Percentiles rank a stretch among this genome's conserved stretches.
Conservation (phyloP, 2,329 filamentous ascomycete genomes). For the Calonectria montana region DNA sequence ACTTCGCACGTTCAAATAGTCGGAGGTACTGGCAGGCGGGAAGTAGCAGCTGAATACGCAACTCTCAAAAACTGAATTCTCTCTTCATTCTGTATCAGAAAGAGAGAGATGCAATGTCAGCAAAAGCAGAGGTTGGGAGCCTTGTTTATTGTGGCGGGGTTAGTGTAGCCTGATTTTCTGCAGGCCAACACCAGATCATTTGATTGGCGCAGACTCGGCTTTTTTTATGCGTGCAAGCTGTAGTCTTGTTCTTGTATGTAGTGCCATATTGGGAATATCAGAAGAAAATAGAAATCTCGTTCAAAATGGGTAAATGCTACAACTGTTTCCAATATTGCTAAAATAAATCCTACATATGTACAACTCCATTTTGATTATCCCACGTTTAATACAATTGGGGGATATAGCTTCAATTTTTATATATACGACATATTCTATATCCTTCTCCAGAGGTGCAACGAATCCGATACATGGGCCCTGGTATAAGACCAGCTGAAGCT, state of each 20-base stretch:
- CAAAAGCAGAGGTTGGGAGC: background rate
- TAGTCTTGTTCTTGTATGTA: background rate
- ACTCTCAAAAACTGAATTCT: background rate
- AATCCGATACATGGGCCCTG: too few species aligned
- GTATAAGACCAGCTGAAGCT: too few species aligned
- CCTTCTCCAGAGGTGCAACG: too few species aligned
- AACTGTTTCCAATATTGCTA: too few species aligned
- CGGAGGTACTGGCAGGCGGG: background rate
- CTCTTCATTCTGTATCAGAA: background rate
- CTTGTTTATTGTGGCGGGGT: background rate
- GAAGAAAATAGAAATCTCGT: too few species aligned
- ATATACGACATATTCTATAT: too few species aligned
- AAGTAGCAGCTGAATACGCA: fast-evolving
- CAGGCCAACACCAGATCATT: background rate
- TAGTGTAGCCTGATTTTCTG: background rate
- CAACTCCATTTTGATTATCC: too few species aligned
- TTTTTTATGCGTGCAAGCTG: background rate
- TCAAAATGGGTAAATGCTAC: too few species aligned
- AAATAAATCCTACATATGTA: too few species aligned
- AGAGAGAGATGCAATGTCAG: background rate
- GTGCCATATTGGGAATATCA: too few species aligned
- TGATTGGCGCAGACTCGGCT: background rate
- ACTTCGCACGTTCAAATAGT: background rate
- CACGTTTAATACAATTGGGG: too few species aligned
- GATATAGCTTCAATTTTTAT: too few species aligned